These are phyloP conservation scores for Grammothele lineata DNA, from an alignment of 768 basidiomycete species.

Conservation along the genomic window DNA sequence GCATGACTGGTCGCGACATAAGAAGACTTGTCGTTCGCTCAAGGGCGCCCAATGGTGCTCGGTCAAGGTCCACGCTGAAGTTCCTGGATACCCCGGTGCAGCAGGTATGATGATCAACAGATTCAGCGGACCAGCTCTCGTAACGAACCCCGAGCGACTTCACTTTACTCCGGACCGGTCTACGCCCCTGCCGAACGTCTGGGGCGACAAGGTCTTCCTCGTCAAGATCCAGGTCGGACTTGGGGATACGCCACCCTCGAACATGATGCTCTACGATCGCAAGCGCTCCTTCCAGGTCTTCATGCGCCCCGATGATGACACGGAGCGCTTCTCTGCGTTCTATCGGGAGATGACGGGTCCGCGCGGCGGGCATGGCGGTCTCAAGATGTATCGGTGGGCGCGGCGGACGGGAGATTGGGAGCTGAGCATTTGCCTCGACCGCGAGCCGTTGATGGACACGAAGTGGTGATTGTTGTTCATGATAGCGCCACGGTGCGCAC, in stretches of 20 bases:
- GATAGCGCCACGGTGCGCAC: too few species aligned
- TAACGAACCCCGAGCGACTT: too few species aligned
- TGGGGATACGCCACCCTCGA: background rate
- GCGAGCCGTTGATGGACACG: conserved; percentile 11
- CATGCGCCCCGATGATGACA: conserved; percentile 24
- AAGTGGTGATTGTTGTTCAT: conserved; percentile 14
- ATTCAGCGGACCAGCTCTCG: conserved; percentile 9
- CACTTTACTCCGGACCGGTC: background rate
- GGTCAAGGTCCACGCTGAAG: conserved; percentile 16
- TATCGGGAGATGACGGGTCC: conserved; percentile 13
- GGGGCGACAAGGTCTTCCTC: conserved; percentile 33
- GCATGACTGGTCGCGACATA: conserved; percentile 38
- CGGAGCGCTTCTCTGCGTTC: conserved; percentile 13
- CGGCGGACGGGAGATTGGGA: conserved; percentile 19
- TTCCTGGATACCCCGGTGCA: conserved; percentile 1
- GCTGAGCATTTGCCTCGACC: conserved; percentile 21
- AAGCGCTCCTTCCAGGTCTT: conserved; percentile 33
- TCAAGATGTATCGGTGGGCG: conserved; percentile 28
- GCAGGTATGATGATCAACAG: conserved; percentile 17
- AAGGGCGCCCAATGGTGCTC: conserved; percentile 36
- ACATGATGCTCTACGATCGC: conserved; percentile 35
- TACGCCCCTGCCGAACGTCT: conserved; percentile 28
- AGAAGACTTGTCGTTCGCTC: conserved; percentile 32
- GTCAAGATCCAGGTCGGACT: conserved; percentile 32
- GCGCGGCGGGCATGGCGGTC: conserved; percentile 8